Evolutionary conservation across 805 yeast genomes (phyloP).

Genomic region (Saturnispora quitensis): DNA sequence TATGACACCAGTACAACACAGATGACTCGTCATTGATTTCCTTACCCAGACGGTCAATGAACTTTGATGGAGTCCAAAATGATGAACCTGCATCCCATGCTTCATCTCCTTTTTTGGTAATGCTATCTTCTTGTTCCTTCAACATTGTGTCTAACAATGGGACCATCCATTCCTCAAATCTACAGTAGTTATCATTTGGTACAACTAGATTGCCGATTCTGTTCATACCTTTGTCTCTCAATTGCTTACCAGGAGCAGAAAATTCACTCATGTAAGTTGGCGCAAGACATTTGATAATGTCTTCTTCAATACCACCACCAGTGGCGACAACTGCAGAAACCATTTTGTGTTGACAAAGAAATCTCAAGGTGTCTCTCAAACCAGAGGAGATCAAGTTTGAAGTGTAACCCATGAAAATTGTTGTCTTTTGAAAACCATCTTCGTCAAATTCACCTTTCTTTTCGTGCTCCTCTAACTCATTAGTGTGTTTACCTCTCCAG

Average conservation of each 20-base stretch:
- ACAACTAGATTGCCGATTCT: constrained; percentile 95
- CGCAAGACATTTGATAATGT: constrained; percentile 89
- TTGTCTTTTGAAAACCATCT: constrained; percentile 70
- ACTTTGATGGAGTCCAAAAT: constrained; percentile 91
- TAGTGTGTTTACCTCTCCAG: constrained; percentile 82
- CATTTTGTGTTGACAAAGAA: constrained; percentile 85
- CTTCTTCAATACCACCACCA: constrained; percentile 99
- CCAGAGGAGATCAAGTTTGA: constrained; percentile 95
- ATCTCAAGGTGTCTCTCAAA: constrained; percentile 80
- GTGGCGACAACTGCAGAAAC: constrained; percentile 94
- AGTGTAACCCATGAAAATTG: constrained; percentile 93
- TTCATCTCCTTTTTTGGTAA: constrained; percentile 42
- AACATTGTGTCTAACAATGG: constrained; percentile 83
- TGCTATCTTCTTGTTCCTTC: constrained; percentile 75
- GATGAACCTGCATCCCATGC: constrained; percentile 56
- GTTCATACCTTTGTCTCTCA: constrained; percentile 94
- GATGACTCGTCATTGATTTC: constrained; percentile 92
- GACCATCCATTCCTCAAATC: constrained; percentile 97
- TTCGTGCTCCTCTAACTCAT: constrained; percentile 59
- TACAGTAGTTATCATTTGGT: constrained; percentile 96
- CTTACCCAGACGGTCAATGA: constrained; percentile 88
- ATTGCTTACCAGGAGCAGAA: constrained; percentile 63
- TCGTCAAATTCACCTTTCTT: constrained; percentile 72
- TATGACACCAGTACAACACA: constrained; percentile 96
- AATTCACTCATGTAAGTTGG: constrained; percentile 95